phyloP scores from a whole-genome alignment of 2,329 filamentous ascomycete species.

The Pseudodiploospora longispora region DNA sequence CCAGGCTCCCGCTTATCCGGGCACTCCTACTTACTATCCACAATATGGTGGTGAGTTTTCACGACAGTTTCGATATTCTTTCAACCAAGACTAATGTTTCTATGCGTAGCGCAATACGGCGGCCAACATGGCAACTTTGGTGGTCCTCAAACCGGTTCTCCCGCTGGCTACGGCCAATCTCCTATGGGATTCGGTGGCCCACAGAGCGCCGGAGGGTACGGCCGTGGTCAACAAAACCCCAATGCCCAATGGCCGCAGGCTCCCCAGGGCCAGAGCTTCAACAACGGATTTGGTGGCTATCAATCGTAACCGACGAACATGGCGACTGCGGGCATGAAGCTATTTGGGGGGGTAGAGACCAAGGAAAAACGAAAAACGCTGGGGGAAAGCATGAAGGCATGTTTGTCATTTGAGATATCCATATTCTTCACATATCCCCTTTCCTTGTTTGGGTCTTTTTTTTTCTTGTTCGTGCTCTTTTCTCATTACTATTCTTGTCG shows the following conservation, averaged over 20 bases:
- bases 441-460: conserved; percentile 12
- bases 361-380: conserved; percentile 11
- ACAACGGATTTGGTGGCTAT: conserved; percentile 55
- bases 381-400: neutral
- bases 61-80: conserved; percentile 1
- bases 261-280: conserved; percentile 47
- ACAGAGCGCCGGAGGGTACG: conserved; percentile 75
- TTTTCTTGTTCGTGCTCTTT: conserved; percentile 8
- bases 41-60: conserved; percentile 71
- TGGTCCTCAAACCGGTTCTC: conserved; percentile 52
- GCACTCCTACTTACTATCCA: conserved; percentile 81
- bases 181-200: conserved; percentile 65
- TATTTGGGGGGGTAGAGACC: conserved; percentile 10
- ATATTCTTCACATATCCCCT: conserved; percentile 13
- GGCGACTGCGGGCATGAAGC: conserved; percentile 13
- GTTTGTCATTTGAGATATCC: conserved; percentile 12
- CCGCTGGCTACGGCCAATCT: conserved; percentile 55
- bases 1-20: conserved; percentile 64
- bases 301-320: conserved; percentile 38
- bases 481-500: conserved; percentile 7
- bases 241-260: conserved; percentile 48
- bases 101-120: conserved; percentile 42
- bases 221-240: conserved; percentile 60
- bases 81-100: conserved; percentile 18
- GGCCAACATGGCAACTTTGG: conserved; percentile 62